Percentiles rank a stretch among this genome's conserved stretches.
phyloP scores from a whole-genome alignment of 2,329 filamentous ascomycete species.

The Ceratocystis huliohia region DNA sequence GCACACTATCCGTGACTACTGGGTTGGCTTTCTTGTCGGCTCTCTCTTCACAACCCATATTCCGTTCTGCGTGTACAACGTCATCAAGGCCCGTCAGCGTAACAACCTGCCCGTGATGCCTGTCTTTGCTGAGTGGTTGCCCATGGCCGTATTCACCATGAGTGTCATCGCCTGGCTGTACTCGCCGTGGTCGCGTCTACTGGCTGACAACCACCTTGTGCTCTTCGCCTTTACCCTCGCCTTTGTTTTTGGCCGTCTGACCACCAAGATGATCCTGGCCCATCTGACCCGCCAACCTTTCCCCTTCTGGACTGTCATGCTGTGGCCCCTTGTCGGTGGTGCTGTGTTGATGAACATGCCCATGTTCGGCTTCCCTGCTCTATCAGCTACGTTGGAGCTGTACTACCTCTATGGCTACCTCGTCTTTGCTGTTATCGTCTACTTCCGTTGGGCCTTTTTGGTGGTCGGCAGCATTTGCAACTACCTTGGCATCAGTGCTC shows the following conservation, averaged over 20 bases:
- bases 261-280: constrained; percentile 96
- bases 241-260: constrained; percentile 97
- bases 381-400: constrained; percentile 56
- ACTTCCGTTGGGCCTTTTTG: constrained; percentile 83
- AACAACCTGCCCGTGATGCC: constrained; percentile 64
- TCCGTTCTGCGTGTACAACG: constrained; percentile 80
- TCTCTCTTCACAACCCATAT: constrained; percentile 63
- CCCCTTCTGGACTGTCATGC: constrained; percentile 89
- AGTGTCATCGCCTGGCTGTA: constrained; percentile 75
- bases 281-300: constrained; percentile 89
- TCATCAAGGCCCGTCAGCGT: constrained; percentile 59
- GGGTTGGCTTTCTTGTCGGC: constrained; percentile 58
- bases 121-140: constrained; percentile 86
- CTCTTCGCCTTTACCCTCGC: constrained; percentile 88
- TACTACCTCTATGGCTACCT: constrained; percentile 79
- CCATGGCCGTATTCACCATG: constrained; percentile 69
- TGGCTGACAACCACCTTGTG: constrained; percentile 74
- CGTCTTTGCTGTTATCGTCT: constrained; percentile 68
- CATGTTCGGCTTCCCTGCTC: constrained; percentile 53
- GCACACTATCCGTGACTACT: constrained; percentile 72
- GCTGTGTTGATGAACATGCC: constrained; percentile 75
- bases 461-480: constrained; percentile 86
- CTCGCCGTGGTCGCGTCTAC: constrained; percentile 71
- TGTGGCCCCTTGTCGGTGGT: constrained; percentile 74
- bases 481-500: constrained; percentile 84